These are phyloP conservation scores for Neurospora sp. DNA, from an alignment of 495 filamentous ascomycete genomes.

Conservation along the genomic window DNA sequence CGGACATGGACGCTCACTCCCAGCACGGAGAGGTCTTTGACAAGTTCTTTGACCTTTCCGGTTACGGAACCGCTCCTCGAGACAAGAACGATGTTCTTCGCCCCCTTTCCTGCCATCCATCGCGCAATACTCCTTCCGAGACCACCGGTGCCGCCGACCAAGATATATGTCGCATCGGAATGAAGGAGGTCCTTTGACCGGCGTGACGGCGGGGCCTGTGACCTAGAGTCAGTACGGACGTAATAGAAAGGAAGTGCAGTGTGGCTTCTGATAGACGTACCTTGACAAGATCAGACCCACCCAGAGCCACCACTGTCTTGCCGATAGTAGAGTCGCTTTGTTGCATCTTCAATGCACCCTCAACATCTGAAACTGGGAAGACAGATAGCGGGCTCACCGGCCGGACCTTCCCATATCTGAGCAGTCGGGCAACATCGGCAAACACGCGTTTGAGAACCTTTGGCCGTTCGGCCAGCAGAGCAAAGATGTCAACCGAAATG, in stretches of 20 bases:
- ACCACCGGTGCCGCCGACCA: conserved; percentile 56
- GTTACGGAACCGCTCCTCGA: conserved; percentile 41
- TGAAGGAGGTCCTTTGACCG: conserved; percentile 26
- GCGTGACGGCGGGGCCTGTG: conserved; percentile 20
- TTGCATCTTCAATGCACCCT: conserved; percentile 46
- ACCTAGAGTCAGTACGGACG: neutral
- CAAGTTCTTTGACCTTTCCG: conserved; percentile 32
- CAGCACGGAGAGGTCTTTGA: conserved; percentile 30
- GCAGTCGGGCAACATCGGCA: conserved; percentile 29
- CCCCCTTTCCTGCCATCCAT: conserved; percentile 52
- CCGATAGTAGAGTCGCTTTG: conserved; percentile 46
- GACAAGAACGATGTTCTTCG: conserved; percentile 46
- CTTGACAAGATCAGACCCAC: conserved; percentile 30
- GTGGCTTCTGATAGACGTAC: conserved; percentile 5
- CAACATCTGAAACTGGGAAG: conserved; percentile 42
- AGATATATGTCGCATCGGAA: conserved; percentile 44
- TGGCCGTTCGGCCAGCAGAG: conserved; percentile 30
- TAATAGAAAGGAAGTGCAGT: neutral
- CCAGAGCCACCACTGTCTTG: conserved; percentile 44
- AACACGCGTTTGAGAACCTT: conserved; percentile 29
- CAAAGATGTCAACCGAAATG: conserved; percentile 37
- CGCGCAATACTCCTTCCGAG: conserved; percentile 49
- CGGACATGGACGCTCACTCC: conserved; percentile 32
- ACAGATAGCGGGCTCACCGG: conserved; percentile 31
- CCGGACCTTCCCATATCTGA: conserved; percentile 29